Evolutionary conservation across 148 eudicot genomes (phyloP).

Genomic region (Heliosperma pusillum): DNA sequence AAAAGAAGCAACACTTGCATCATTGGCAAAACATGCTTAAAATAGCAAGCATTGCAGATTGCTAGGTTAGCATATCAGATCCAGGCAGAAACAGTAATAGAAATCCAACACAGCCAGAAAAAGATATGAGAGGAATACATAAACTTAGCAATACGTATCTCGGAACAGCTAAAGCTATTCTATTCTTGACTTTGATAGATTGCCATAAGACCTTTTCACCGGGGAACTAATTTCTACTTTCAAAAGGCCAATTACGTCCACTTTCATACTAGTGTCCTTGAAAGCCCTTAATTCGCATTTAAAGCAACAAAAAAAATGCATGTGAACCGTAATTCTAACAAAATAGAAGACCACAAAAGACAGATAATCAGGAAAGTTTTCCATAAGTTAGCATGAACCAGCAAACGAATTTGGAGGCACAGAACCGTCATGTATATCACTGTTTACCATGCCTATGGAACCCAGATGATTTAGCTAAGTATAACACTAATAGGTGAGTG

Average conservation of each 20-base stretch:
- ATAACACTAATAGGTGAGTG: not conserved
- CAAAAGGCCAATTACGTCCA: not conserved
- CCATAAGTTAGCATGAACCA: not conserved
- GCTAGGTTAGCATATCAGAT: not conserved
- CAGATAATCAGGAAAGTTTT: not conserved
- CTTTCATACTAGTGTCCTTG: not conserved
- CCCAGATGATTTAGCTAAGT: not conserved
- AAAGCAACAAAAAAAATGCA: not conserved
- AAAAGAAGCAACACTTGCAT: not conserved
- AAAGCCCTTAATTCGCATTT: not conserved
- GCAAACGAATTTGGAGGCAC: not conserved
- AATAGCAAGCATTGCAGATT: not conserved
- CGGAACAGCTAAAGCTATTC: not conserved
- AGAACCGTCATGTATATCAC: not conserved
- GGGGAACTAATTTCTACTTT: not conserved
- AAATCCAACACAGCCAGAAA: not conserved
- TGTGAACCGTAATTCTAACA: not conserved
- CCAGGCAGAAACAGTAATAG: not conserved
- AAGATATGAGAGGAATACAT: not conserved
- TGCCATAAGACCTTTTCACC: too few relatives aligned
- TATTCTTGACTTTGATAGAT: not conserved
- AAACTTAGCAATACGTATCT: not conserved
- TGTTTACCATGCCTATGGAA: not conserved
- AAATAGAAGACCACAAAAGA: not conserved
- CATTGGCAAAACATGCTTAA: not conserved